Percentiles rank a stretch among this genome's conserved stretches.
Evolutionary conservation across 306 rosid genomes (phyloP).

Genomic region (Amphicarpaea edgeworthii): DNA sequence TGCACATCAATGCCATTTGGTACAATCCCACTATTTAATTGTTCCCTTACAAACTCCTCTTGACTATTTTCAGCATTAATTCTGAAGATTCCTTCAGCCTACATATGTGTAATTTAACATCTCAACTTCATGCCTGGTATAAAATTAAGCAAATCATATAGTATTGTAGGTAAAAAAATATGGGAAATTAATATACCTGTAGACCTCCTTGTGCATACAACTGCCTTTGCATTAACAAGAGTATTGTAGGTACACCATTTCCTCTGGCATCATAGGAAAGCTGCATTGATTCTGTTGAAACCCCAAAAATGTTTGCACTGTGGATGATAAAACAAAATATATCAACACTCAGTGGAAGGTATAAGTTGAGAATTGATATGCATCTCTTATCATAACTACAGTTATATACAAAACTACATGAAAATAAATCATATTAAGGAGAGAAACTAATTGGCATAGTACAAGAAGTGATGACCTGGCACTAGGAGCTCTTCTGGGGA

Average conservation of each 20-base stretch:
- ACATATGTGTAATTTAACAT: slow-evolving; percentile 40
- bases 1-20: slow-evolving; percentile 11
- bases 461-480: slow-evolving; percentile 63
- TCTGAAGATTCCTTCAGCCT: slow-evolving; percentile 91
- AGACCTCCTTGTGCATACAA: slow-evolving; percentile 78
- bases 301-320: slow-evolving; percentile 84
- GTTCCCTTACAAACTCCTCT: slow-evolving; percentile 72
- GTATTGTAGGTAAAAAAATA: background rate
- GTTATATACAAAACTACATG: background rate
- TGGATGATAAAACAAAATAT: slow-evolving; percentile 34
- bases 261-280: slow-evolving; percentile 91
- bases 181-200: slow-evolving; percentile 64
- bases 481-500: slow-evolving; percentile 83
- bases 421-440: background rate
- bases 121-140: slow-evolving; percentile 33
- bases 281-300: slow-evolving; percentile 89
- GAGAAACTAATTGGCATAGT: background rate
- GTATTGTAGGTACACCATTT: slow-evolving; percentile 81
- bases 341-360: slow-evolving; percentile 35
- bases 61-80: slow-evolving; percentile 84
- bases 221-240: slow-evolving; percentile 76
- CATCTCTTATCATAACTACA: background rate
- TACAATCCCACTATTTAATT: background rate
- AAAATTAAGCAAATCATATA: slow-evolving; percentile 27
- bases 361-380: background rate